Evolutionary conservation across 305 asterid genomes (phyloP), one percentile per base, ranked within the genome.

Genomic region (Nicotiana rustica): DNA sequence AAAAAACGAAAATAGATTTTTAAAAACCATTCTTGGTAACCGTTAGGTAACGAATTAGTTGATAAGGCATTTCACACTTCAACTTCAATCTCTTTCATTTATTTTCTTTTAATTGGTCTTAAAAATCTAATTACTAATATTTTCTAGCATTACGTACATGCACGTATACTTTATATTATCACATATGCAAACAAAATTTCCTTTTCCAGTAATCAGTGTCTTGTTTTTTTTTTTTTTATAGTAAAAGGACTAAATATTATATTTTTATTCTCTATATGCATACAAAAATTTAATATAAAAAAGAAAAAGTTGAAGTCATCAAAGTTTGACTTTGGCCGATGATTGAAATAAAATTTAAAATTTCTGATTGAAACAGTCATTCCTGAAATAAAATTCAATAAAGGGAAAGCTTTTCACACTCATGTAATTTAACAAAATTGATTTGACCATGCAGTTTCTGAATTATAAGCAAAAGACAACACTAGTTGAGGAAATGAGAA

Each of bases 1-100:
- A 33, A 75, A 19, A 52, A 25, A 6, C 1, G 3, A 73, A 47
- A 49, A 25, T 15, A 5, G 19, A 57, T 57, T 57, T 49, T 3
- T 1, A 4, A 47, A 73, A 75, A 52, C 5, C 0, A 75, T 7
- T 75, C 4, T 75, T 75, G 65, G 65, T 75, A 52, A 47, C 47
- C 17, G 17, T 75, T 75, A 52, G 80, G 80, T 75, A 75, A 75
- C 65, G 55, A 75, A 75, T 75, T 75, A 52, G 80, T 75, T 75
- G 80, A 75, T 75, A 75, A 15, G 44, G 47, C 80, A 75, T 65
- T 75, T 75, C 44, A 75, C 29, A 25, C 29, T 25, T 25, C 29
- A 25, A 25, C 29, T 25, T 25, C 29, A 25, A 25, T 0, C 29
- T 25, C 29, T 25, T 52, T 75, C 47, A 49, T 75, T 75, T 52